Base-by-base conservation (phyloP, 1,284 basidiomycete genomes). In the Sanghuangporus weigelae region DNA sequence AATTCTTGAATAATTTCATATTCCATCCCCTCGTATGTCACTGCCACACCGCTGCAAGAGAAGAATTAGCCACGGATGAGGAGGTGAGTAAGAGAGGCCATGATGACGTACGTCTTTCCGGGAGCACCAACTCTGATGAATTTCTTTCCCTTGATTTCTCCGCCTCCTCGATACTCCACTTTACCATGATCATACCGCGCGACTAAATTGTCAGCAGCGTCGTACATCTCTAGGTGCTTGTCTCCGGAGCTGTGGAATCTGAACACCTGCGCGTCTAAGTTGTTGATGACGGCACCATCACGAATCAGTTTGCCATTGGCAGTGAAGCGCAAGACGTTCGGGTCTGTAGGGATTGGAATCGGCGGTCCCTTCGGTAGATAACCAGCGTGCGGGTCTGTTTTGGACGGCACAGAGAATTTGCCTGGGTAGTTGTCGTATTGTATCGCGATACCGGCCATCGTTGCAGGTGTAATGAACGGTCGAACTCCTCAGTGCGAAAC, bases 1-100 rank as follows among this genome's bases (percentile, higher is more conserved):
- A 60, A 38, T 40, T 64, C 63, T 36, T 64, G 63, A 11, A 64
- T 44, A 40, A 59, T 49, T 16, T 64, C 63, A 46, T 64, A 64
- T 21, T 38, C 21, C 21, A 38, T 48, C 21, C 51, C 63, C 31
- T 60, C 38, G 35, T 48, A 57, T 16, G 50, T 60, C 40, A 64
- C 26, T n/a, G 58, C 44, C 12, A 46, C 42, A 12, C 62, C 62
- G 11, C 62, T 63, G 42, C 6, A 35, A 31, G 16, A n/a, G 23
- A 48, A 31, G 19, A 46, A 42, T 50, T 23, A 44, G 7, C 35
- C 26, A 23, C 19, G 19, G 10, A 7, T 10, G 19, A 21, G n/a
- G 39, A 8, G 31, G 16, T n/a, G n/a, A 14, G 42, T 1, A 49
- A 57, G 14, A 39, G n/a, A 42, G 54, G 23, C 44, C 2, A 8